Evolutionary conservation across 2,329 filamentous ascomycete species (phyloP), one percentile per base, ranked within the genome.

Genomic region (Pseudogymnoascus sp.): DNA sequence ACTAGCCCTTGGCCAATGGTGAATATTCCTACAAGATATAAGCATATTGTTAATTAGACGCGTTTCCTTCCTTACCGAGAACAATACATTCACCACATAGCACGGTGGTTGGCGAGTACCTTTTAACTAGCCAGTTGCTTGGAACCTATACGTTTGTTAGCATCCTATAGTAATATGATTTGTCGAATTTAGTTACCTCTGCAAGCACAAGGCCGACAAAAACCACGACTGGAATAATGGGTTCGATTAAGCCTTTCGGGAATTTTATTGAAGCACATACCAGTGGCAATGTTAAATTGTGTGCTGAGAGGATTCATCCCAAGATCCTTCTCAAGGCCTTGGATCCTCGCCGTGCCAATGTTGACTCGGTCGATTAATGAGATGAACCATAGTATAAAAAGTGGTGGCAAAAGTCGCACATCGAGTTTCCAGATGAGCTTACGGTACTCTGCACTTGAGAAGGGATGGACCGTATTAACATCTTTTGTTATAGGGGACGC

Each of bases 311-410:
- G 65, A 61, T 68, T 67, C 13, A 62, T 63, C 81, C 80, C 13
- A 80, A 75, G 1, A 75, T 70, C 1, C 79, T 79, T 6, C 81
- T 72, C 10, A 81, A 70, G 33, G 80, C 75, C 24, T 64, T 63
- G 26, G 16, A 59, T 31, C 70, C 82, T 84, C 56, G 83, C 90
- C 74, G 79, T 93, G 47, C 89, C 88, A 65, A 92, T 91, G 70
- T 93, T 92, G 44, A 89, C 91, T 14, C 86, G 80, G 70, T 87
- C 84, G 47, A 90, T 79, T 72, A 90, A 91, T 64, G 85, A 87
- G 63, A 89, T 80, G 1, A 91, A 79, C 68, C 91, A 90, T 33
- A 90, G 78, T 50, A 90, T 78, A 63, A 83, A 86, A 14, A 89
- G 37, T 6, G 37, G 31, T 2, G 56, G 56, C 31, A 35, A 16